Conservation (phyloP, 176 grass and related monocot genomes). For the Tillandsia fasciculata region DNA sequence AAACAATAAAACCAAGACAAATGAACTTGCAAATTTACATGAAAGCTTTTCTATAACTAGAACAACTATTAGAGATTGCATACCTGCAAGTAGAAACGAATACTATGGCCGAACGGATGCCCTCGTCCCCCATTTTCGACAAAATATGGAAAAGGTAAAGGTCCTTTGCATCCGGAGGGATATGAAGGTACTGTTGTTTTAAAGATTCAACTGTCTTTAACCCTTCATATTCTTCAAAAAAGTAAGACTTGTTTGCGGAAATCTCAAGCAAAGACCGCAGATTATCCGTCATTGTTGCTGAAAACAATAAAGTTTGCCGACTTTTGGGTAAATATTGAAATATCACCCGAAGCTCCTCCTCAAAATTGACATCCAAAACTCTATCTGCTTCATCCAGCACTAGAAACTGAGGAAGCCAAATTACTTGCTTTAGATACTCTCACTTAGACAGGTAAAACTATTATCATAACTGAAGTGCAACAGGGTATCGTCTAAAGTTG, state of each 20-base stretch:
- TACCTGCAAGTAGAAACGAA: conserved; percentile 87
- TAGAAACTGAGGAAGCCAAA: conserved; percentile 58
- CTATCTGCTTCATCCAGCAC: conserved; percentile 95
- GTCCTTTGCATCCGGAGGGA: conserved; percentile 59
- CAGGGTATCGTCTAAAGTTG: no score
- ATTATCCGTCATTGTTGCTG: conserved; percentile 89
- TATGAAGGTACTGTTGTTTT: conserved; percentile 57
- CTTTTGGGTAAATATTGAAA: conserved; percentile 70
- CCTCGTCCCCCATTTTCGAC: conserved; percentile 47
- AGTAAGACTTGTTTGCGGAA: conserved; percentile 65
- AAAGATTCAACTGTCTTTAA: conserved; percentile 84
- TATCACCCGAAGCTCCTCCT: conserved; percentile 79
- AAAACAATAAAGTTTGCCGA: conserved; percentile 85
- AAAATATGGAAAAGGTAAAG: conserved; percentile 79
- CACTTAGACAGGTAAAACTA: no score
- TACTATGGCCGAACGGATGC: conserved; percentile 59
- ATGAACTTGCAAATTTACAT: no score
- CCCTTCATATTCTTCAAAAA: conserved; percentile 88
- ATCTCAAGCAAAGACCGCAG: conserved; percentile 67
- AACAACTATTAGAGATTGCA: conserved; percentile 13
- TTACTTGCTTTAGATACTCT: not conserved
- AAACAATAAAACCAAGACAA: no score
- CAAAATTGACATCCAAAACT: conserved; percentile 78
- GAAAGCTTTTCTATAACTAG: not conserved
- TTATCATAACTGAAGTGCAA: no score